Base-by-base conservation (phyloP, 2,329 filamentous ascomycete species). In the Colletotrichum brevisporum region DNA sequence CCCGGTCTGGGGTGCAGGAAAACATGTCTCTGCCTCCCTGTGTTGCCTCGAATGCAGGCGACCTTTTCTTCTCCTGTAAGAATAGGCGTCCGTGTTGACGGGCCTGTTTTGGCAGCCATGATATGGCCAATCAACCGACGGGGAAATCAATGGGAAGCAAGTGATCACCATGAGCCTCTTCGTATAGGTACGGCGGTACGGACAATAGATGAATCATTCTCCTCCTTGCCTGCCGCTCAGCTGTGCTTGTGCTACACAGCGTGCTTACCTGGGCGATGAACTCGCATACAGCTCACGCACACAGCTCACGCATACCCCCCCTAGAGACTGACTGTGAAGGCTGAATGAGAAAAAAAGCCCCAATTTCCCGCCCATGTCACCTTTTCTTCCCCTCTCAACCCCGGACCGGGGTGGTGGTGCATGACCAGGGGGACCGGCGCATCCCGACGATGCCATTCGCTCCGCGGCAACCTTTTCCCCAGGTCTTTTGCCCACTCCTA, bases 281-380 rank as follows among this genome's bases (percentile, higher is more conserved):
- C 41, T 41, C 48, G 57, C 31, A 43, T 52, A 36, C 36, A 12
- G 41, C 41, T 43, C 41, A 15, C 41, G 41, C n/a, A 66, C 59
- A 36, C 26, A 12, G 41, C 41, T 43, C 41, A 15, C 41, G 41
- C n/a, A 66, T 65, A 36, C 26, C 61, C 31, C 31, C 31, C 31
- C 10, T 4, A 36, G 31, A 16, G 43, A 50, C 51, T 56, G 8
- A 36, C 31, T 36, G 31, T 3, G 63, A 70, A 68, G 67, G 56
- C 63, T 61, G 63, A 70, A 36, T 36, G 31, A 36, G 31, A 54
- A 65, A 63, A 43, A n/a, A 45, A 45, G 54, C 43, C 64, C 63
- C 54, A 58, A 67, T 63, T 63, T 63, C 64, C 67, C 52, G 62
- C 67, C 63, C 67, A 68, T 68, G 63, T 70, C 63, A 48, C 56